Percentiles rank a stretch among this genome's conserved stretches.
These are phyloP conservation scores for Suillus subluteus DNA, from an alignment of 768 basidiomycete genomes.

Conservation along the genomic window DNA sequence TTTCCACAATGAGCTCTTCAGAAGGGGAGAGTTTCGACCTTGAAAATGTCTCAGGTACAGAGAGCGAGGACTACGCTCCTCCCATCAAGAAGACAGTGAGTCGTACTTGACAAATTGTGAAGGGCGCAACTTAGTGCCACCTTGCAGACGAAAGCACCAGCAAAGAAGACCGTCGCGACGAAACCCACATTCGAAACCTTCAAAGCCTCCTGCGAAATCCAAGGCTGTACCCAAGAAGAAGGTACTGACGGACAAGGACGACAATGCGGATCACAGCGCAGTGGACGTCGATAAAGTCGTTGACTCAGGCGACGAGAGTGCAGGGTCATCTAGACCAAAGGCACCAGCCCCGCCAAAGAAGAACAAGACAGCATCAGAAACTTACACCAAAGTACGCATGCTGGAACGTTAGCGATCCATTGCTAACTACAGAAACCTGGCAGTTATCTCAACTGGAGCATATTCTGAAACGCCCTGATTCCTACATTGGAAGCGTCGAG, in stretches of 20 bases:
- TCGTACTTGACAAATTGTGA: conserved; percentile 3
- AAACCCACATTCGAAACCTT: conserved; percentile 46
- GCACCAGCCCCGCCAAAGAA: conserved; percentile 53
- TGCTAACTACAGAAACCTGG: conserved; percentile 12
- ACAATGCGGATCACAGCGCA: conserved; percentile 56
- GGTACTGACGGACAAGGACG: conserved; percentile 64
- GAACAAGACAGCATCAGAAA: conserved; percentile 85
- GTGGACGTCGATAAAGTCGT: conserved; percentile 43
- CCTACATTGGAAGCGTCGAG: conserved; percentile 97
- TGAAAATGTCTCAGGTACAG: conserved; percentile 57
- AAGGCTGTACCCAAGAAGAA: conserved; percentile 72
- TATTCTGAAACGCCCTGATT: conserved; percentile 88
- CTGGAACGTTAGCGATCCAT: not conserved
- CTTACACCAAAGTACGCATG: conserved; percentile 77
- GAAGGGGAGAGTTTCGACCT: conserved; percentile 72
- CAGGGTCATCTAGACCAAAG: conserved; percentile 27
- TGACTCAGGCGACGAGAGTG: conserved; percentile 45
- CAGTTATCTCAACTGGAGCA: conserved; percentile 96
- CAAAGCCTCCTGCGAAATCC: conserved; percentile 50
- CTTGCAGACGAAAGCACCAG: conserved; percentile 36
- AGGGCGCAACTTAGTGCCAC: conserved; percentile 23
- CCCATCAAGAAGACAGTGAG: conserved; percentile 55
- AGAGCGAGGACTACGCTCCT: conserved; percentile 71
- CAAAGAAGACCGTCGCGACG: conserved; percentile 39
- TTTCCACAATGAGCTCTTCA: conserved; percentile 66